A percentile compares a stretch with the other conserved stretches of the same genome.
Conservation (phyloP, 257 asterid genomes). For the Linderniella brevidens region DNA sequence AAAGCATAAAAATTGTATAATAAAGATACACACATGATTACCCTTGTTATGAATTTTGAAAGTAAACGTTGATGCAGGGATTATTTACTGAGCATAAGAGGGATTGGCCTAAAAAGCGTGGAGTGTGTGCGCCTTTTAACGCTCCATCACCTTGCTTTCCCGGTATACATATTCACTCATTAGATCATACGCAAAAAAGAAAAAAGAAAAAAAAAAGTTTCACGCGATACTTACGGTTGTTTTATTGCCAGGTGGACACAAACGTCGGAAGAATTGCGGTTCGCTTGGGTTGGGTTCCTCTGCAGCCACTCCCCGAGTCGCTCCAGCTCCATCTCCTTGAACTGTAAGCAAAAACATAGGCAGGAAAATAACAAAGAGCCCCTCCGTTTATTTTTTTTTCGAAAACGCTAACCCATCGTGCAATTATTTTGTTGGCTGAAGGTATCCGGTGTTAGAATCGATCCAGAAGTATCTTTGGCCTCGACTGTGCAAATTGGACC, state of each 20-base stretch:
- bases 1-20: too few relatives aligned
- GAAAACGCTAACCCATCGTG: too few relatives aligned
- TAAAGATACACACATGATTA: too few relatives aligned
- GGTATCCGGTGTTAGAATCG: slow-evolving; percentile 83
- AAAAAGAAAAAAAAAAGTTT: slow-evolving; percentile 12
- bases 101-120: slow-evolving; percentile 88
- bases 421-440: slow-evolving; percentile 22
- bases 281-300: slow-evolving; percentile 99
- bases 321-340: slow-evolving; percentile 94
- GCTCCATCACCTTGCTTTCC: slow-evolving; percentile 89
- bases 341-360: slow-evolving; percentile 37
- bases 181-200: slow-evolving; percentile 10
- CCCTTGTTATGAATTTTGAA: too few relatives aligned
- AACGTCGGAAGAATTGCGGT: slow-evolving; percentile 95
- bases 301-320: slow-evolving; percentile 90
- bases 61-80: slow-evolving; percentile 43
- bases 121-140: slow-evolving; percentile 90
- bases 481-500: slow-evolving; percentile 88
- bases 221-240: not conserved
- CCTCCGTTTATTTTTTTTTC: too few relatives aligned
- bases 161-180: slow-evolving; percentile 38
- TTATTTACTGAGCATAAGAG: slow-evolving; percentile 70
- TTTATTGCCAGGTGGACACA: slow-evolving; percentile 65
- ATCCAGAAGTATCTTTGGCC: slow-evolving; percentile 98
- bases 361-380: not conserved